Base-by-base conservation (phyloP, 306 rosid species). In the Arachis hypogaea region DNA sequence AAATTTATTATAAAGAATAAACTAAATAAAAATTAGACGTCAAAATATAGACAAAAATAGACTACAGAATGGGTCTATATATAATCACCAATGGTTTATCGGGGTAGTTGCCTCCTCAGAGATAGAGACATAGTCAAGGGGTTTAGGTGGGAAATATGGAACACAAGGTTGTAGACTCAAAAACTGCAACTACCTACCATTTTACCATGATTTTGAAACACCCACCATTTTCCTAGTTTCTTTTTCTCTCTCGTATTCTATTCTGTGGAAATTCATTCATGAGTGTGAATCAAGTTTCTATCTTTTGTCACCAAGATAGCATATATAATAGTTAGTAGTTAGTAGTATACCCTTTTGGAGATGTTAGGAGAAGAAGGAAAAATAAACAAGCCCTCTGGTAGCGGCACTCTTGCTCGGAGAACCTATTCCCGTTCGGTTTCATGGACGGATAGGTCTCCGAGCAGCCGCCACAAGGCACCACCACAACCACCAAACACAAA, bases 391-490 rank as follows among this genome's bases (percentile, higher is more conserved):
- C 65, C 49, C 16, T 7, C 72, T 5, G 42, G 49, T 11, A 63
- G 11, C 29, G 62, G 38, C 38, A 33, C 38, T 2, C 38, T 49
- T 58, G 54, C 69, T 71, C 78, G 78, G 50, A 86, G 78, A 70
- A 59, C 77, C 49, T 88, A 80, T 81, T 76, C 86, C 5, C 87
- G 98, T 78, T 91, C 98, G 16, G 86, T 75, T 60, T 93, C 98
- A 10, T 93, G 98, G 98, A 79, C 86, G 7, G 97, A 79, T 80
- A 85, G 91, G 18, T 86, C 97, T 67, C 58, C 90, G 92, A 12
- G 58, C 83, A 8, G 78, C 42, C 72, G 86, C 85, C 14, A 52
- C 2, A 82, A 72, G 57, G 87, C 87, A 0, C 92, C 82, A 7
- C 85, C 82, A 0, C 28, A 14, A 6, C 58, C 57, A 6, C 87